phyloP scores from a whole-genome alignment of 1,139 yeast species.

The Pichia sp. region DNA sequence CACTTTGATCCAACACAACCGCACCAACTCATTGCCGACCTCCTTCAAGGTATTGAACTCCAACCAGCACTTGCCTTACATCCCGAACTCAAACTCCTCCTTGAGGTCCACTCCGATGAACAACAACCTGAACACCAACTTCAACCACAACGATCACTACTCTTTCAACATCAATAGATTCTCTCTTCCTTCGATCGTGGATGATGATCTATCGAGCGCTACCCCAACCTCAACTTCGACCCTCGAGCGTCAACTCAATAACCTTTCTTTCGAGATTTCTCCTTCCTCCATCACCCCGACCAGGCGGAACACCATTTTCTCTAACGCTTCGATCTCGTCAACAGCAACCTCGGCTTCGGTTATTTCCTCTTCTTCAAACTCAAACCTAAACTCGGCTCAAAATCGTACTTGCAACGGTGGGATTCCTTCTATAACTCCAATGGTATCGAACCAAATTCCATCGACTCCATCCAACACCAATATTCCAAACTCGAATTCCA shows the following conservation, averaged over 20 bases:
- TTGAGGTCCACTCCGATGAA: slow-evolving; percentile 3
- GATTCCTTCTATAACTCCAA: slow-evolving; percentile 1
- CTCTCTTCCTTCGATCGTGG: slow-evolving; percentile 12
- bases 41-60: background rate
- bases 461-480: no score
- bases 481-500: no score
- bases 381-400: background rate
- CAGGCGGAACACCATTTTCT: slow-evolving; percentile 20
- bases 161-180: slow-evolving; percentile 12
- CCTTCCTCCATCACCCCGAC: slow-evolving; percentile 11
- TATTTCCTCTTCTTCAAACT: slow-evolving; percentile 5
- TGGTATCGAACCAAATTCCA: background rate
- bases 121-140: slow-evolving; percentile 1
- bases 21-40: slow-evolving; percentile 7
- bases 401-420: slow-evolving; percentile 1
- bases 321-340: slow-evolving; percentile 19
- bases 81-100: background rate
- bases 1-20: slow-evolving; percentile 2
- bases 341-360: slow-evolving; percentile 15
- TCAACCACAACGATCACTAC: background rate
- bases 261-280: slow-evolving; percentile 11
- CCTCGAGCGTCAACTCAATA: slow-evolving; percentile 12
- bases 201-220: slow-evolving; percentile 3
- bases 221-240: background rate
- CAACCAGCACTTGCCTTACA: background rate